Conservation (phyloP, 805 yeast genomes). For the Isabelozyma gotoi region DNA sequence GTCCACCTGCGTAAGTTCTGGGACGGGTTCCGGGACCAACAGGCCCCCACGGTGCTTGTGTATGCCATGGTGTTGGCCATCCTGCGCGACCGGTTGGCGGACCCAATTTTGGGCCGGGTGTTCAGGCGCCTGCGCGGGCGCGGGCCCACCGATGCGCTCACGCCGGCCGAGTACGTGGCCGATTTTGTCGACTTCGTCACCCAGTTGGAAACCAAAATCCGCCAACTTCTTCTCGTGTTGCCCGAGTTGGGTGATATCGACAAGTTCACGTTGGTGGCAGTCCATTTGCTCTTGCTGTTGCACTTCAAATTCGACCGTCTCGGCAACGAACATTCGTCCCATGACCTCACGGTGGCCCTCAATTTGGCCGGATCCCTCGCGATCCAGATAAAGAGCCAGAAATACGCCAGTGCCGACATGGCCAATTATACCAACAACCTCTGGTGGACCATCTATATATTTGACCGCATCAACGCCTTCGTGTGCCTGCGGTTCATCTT, state of each 20-base stretch:
- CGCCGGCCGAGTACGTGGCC: conserved; percentile 7
- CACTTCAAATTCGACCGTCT: conserved; percentile 24
- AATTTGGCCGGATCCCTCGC: conserved; percentile 24
- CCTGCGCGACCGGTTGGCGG: conserved; percentile 25
- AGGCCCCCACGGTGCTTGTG: conserved; percentile 17
- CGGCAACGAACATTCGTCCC: conserved; percentile 30
- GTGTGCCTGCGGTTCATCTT: conserved; percentile 25
- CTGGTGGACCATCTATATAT: conserved; percentile 34
- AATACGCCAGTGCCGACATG: conserved; percentile 6
- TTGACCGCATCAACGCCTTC: conserved; percentile 33
- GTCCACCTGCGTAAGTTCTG: conserved; percentile 27
- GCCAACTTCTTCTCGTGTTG: conserved; percentile 28
- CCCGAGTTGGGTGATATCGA: conserved; percentile 34
- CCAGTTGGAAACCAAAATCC: conserved; percentile 28
- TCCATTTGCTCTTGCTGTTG: conserved; percentile 21
- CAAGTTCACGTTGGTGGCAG: conserved; percentile 18
- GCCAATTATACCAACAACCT: conserved; percentile 20
- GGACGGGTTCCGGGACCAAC: conserved; percentile 20
- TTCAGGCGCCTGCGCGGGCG: conserved; percentile 13
- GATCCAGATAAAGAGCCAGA: conserved; percentile 22
- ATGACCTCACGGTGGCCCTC: conserved; percentile 28
- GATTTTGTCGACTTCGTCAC: conserved; percentile 15
- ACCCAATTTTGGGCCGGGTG: conserved; percentile 20
- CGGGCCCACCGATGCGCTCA: conserved; percentile 1
- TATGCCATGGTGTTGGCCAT: conserved; percentile 29